These are phyloP conservation scores for Starmera caribaea DNA, from an alignment of 805 yeast species.

Conservation along the genomic window DNA sequence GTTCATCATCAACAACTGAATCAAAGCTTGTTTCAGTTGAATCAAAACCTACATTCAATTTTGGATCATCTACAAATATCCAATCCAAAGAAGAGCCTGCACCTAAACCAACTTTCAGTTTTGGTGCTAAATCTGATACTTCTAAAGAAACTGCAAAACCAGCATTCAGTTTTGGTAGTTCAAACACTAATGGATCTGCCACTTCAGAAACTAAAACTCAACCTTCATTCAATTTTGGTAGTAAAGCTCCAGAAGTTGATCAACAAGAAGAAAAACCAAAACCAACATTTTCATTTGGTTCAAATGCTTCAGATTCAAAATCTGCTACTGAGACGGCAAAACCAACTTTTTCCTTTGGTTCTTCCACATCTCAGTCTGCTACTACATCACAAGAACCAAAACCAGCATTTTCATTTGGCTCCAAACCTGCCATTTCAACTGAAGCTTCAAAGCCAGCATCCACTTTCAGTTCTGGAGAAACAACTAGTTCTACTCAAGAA, in stretches of 20 bases:
- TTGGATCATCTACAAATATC: conserved; percentile 1
- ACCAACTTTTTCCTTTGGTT: conserved; percentile 2
- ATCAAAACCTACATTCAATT: conserved; percentile 3
- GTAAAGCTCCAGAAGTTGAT: not conserved
- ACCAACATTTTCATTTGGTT: conserved; percentile 12
- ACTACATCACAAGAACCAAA: conserved; percentile 6
- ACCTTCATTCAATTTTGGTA: conserved; percentile 2
- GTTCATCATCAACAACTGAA: not conserved
- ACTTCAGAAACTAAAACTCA: not conserved
- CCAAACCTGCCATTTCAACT: conserved; percentile 1
- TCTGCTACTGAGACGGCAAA: not conserved
- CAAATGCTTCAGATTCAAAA: not conserved
- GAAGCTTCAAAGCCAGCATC: conserved; percentile 6
- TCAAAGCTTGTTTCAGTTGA: not conserved
- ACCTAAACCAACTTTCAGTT: not conserved
- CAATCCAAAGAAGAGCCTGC: not conserved
- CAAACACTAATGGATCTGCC: conserved; percentile 1
- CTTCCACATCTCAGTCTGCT: not conserved
- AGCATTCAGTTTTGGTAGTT: conserved; percentile 12
- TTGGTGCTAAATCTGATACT: not conserved
- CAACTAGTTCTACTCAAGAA: conserved; percentile 5
- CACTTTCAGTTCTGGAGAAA: conserved; percentile 11
- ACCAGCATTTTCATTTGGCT: conserved; percentile 13
- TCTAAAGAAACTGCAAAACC: conserved; percentile 2
- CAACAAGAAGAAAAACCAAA: not conserved